These are phyloP conservation scores for Lagerstroemia speciosa DNA, from an alignment of 345 rosid species.

Conservation along the genomic window DNA sequence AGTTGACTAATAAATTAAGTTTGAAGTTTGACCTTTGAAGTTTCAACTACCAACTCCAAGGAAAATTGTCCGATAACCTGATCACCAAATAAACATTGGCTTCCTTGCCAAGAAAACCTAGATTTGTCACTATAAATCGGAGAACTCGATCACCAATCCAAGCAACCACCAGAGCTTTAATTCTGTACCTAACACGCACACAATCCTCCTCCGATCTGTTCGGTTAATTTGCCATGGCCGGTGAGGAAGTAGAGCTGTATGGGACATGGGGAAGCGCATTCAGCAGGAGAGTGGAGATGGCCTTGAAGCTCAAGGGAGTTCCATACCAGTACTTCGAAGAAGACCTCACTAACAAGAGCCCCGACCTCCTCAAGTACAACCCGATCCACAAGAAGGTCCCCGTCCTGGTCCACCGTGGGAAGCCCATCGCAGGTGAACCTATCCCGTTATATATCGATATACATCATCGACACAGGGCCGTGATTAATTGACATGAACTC, in stretches of 20 bases:
- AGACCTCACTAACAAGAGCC: conserved; percentile 35
- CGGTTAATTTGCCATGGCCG: not conserved
- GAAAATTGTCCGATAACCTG: too few relatives aligned
- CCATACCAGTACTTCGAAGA: conserved; percentile 38
- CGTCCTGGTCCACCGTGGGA: conserved; percentile 40
- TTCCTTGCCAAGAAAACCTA: not conserved
- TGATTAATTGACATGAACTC: too few relatives aligned
- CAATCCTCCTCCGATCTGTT: not conserved
- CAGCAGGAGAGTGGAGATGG: conserved; percentile 35
- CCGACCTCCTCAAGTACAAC: conserved; percentile 32
- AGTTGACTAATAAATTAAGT: too few relatives aligned
- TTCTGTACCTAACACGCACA: too few relatives aligned
- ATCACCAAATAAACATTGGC: not conserved
- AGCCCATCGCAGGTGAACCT: conserved; percentile 8
- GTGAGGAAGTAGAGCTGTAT: conserved; percentile 22
- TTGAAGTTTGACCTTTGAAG: too few relatives aligned
- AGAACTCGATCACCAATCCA: not conserved
- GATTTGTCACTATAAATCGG: not conserved
- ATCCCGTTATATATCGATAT: not conserved
- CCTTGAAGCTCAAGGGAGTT: conserved; percentile 40
- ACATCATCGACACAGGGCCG: too few relatives aligned
- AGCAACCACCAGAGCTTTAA: too few relatives aligned
- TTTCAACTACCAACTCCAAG: too few relatives aligned
- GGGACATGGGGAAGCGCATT: conserved; percentile 42
- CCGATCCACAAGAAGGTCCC: conserved; percentile 47